phyloP scores from a whole-genome alignment of 257 asterid genomes.

The Linaria vulgaris region DNA sequence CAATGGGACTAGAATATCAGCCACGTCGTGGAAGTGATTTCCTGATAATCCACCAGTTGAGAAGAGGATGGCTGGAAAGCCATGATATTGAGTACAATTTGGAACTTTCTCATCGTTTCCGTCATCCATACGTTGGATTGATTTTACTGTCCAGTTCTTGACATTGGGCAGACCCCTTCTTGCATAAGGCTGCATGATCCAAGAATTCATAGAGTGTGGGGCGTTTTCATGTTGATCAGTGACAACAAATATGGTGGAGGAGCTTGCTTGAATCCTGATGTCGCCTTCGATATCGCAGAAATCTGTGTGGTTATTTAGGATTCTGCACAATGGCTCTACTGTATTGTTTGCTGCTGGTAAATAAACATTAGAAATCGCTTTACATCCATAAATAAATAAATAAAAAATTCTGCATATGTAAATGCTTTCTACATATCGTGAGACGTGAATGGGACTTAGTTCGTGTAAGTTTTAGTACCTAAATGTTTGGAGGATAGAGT shows the following conservation, averaged over 20 bases:
- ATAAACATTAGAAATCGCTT: not conserved
- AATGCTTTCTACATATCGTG: too few species aligned
- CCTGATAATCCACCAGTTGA: constrained; percentile 69
- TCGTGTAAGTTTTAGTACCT: not conserved
- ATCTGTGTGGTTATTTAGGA: constrained; percentile 28
- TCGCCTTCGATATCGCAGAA: constrained; percentile 41
- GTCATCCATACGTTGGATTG: constrained; percentile 23
- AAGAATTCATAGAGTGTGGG: constrained; percentile 29
- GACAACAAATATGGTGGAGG: constrained; percentile 21
- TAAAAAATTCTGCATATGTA: too few species aligned
- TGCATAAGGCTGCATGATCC: constrained; percentile 47
- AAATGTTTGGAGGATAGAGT: constrained; percentile 1
- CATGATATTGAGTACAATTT: constrained; percentile 38
- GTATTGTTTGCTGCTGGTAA: constrained; percentile 3
- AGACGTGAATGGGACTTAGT: too few species aligned
- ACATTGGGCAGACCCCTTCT: constrained; percentile 41
- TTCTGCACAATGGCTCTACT: constrained; percentile 29
- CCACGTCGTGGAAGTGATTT: constrained; percentile 68
- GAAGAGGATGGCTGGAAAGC: constrained; percentile 54
- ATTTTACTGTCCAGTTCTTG: constrained; percentile 54
- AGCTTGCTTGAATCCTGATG: constrained; percentile 29
- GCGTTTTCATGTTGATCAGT: constrained; percentile 9
- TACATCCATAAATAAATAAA: not conserved
- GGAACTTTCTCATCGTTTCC: constrained; percentile 30
- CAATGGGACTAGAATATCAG: constrained; percentile 59